phyloP scores from a whole-genome alignment of 495 filamentous ascomycete species.

The Letharia columbiana region DNA sequence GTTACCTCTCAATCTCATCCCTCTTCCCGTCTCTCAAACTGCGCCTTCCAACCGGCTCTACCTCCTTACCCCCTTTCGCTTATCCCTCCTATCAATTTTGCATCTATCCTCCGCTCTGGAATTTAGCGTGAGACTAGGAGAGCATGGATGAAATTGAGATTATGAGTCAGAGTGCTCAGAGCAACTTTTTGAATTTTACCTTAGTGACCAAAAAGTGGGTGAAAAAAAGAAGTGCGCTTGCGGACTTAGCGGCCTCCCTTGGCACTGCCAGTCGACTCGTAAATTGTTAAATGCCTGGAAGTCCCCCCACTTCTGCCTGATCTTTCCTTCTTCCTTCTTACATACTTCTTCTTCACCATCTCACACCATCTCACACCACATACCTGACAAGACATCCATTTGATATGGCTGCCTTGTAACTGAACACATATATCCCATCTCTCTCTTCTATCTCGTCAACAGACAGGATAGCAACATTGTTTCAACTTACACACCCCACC shows the following conservation, averaged over 20 bases:
- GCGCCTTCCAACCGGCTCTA: too few relatives aligned
- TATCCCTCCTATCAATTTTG: too few relatives aligned
- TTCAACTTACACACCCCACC: not conserved
- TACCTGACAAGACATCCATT: constrained; percentile 24
- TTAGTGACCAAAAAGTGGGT: too few relatives aligned
- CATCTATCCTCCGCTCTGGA: too few relatives aligned
- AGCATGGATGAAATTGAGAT: not conserved
- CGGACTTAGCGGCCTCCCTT: not conserved
- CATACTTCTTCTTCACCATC: constrained; percentile 4
- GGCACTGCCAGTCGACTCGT: too few relatives aligned
- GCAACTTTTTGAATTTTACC: too few relatives aligned
- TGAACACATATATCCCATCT: not conserved
- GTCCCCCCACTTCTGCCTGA: constrained; percentile 19
- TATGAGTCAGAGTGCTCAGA: not conserved
- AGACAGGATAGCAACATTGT: constrained; percentile 22
- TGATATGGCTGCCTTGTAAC: constrained; percentile 27
- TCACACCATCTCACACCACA: constrained; percentile 9
- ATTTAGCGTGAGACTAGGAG: too few relatives aligned
- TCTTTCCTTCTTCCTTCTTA: constrained; percentile 2
- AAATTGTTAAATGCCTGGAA: constrained; percentile 4
- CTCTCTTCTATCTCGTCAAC: constrained; percentile 12
- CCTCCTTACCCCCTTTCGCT: too few relatives aligned
- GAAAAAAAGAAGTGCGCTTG: not conserved
- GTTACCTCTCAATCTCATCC: not conserved
- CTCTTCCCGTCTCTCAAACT: not conserved